Evolutionary conservation across 176 grass and related monocot genomes (phyloP).

Genomic region (Dendrocalamus sinicus): DNA sequence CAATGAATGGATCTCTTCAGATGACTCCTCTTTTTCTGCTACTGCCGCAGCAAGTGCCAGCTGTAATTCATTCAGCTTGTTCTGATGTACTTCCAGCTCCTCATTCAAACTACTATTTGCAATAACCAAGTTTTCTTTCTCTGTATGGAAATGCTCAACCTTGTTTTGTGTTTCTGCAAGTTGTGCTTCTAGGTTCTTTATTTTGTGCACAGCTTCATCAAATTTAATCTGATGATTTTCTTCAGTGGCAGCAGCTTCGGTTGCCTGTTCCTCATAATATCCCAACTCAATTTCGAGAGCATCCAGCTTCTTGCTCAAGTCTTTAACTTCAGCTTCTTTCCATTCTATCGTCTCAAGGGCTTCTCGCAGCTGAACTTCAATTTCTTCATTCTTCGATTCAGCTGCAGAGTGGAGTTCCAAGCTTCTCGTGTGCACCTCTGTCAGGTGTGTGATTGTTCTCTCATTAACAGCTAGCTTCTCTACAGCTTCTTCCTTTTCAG

Average conservation of each 20-base stretch:
- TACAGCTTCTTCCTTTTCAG: conserved; percentile 57
- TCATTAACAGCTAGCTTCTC: conserved; percentile 57
- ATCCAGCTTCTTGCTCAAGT: conserved; percentile 73
- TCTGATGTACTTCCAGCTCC: conserved; percentile 61
- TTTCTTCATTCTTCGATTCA: conserved; percentile 59
- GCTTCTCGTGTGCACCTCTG: conserved; percentile 56
- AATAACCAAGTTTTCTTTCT: conserved; percentile 66
- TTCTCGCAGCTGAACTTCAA: conserved; percentile 55
- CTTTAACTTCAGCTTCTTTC: conserved; percentile 73
- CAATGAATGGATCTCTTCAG: conserved; percentile 51
- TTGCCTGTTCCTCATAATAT: conserved; percentile 70
- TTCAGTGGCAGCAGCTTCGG: conserved; percentile 59
- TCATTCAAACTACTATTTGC: conserved; percentile 62
- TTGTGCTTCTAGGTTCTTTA: conserved; percentile 56
- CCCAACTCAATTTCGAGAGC: conserved; percentile 76
- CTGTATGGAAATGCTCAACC: conserved; percentile 48
- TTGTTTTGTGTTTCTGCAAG: conserved; percentile 55
- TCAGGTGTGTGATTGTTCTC: conserved; percentile 57
- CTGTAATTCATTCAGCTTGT: conserved; percentile 78
- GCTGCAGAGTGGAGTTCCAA: conserved; percentile 59
- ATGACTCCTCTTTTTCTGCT: conserved; percentile 64
- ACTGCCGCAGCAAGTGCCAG: conserved; percentile 48
- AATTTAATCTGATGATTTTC: conserved; percentile 54
- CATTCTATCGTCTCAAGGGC: conserved; percentile 47
- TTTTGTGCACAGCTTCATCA: conserved; percentile 52